Conservation (phyloP, 495 filamentous ascomycete genomes). For the Astrocystis sublimbata region DNA sequence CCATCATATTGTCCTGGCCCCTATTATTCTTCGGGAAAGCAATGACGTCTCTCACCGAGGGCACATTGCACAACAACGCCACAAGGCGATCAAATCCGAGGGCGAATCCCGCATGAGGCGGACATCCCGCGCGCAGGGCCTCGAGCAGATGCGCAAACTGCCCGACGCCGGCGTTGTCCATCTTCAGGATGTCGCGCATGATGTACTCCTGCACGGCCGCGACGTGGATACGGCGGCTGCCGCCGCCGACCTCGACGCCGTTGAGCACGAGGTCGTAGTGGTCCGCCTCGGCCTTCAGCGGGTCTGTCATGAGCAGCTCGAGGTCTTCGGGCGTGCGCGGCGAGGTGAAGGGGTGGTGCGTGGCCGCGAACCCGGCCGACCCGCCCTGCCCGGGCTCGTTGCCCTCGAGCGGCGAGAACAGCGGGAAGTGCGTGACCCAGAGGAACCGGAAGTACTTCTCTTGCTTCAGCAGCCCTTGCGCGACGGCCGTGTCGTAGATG, state of each 20-base stretch:
- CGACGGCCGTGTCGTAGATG: constrained; percentile 66
- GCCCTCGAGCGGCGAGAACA: constrained; percentile 72
- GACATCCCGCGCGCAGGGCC: constrained; percentile 83
- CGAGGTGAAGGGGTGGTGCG: constrained; percentile 95
- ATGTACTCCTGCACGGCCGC: constrained; percentile 82
- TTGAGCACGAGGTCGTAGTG: constrained; percentile 97
- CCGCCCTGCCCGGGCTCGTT: constrained; percentile 84
- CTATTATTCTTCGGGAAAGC: constrained; percentile 92
- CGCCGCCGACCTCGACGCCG: constrained; percentile 90
- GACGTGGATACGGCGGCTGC: constrained; percentile 89
- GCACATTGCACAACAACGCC: constrained; percentile 73
- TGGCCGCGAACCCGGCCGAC: constrained; percentile 74
- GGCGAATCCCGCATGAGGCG: constrained; percentile 94
- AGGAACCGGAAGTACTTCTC: constrained; percentile 63
- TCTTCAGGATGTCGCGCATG: constrained; percentile 76
- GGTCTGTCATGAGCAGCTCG: constrained; percentile 69
- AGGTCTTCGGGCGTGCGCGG: constrained; percentile 73
- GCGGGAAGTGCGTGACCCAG: constrained; percentile 88
- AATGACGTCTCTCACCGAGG: constrained; percentile 85
- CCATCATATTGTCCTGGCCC: constrained; percentile 80
- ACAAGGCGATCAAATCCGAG: constrained; percentile 88
- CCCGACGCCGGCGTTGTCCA: constrained; percentile 59
- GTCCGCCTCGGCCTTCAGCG: constrained; percentile 70
- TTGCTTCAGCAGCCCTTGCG: constrained; percentile 54
- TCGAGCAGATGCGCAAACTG: constrained; percentile 85